phyloP scores from a whole-genome alignment of 306 rosid genomes.

The Crotalaria pallida region DNA sequence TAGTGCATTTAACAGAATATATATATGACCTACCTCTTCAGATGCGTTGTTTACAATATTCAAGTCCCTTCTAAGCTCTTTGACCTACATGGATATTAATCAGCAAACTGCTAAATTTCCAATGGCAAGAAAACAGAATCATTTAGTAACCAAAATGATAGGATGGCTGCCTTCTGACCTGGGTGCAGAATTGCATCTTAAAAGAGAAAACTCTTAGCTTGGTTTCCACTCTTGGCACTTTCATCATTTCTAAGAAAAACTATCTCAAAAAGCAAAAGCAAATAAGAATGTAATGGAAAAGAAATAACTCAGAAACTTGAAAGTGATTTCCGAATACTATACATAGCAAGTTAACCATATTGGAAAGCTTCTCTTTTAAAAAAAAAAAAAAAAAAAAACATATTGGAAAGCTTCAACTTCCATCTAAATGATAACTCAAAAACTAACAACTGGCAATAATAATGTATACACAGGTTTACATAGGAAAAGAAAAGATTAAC shows the following conservation, averaged over 20 bases:
- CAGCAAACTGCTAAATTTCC: constrained; percentile 26
- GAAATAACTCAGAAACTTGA: neutral
- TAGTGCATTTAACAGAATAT: constrained; percentile 11
- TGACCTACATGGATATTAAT: constrained; percentile 47
- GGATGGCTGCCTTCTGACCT: constrained; percentile 51
- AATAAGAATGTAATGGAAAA: constrained; percentile 22
- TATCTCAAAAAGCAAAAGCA: constrained; percentile 32
- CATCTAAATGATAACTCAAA: constrained; percentile 8
- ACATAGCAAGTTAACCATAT: neutral
- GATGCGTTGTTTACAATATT: constrained; percentile 70
- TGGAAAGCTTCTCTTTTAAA: no score
- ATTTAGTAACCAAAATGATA: constrained; percentile 15
- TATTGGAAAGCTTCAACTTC: no score
- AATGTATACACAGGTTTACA: no score
- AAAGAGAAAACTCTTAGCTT: constrained; percentile 91
- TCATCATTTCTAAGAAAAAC: constrained; percentile 90
- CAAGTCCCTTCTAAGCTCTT: constrained; percentile 74
- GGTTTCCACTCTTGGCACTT: constrained; percentile 84
- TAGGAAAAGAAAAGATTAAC: neutral
- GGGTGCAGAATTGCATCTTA: constrained; percentile 73
- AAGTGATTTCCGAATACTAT: constrained; percentile 3
- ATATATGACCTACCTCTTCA: constrained; percentile 59
- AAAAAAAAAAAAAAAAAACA: no score
- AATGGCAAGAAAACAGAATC: constrained; percentile 13
- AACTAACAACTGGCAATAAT: neutral